phyloP scores from a whole-genome alignment of 2,329 filamentous ascomycete species.

The Colletotrichum sidae region DNA sequence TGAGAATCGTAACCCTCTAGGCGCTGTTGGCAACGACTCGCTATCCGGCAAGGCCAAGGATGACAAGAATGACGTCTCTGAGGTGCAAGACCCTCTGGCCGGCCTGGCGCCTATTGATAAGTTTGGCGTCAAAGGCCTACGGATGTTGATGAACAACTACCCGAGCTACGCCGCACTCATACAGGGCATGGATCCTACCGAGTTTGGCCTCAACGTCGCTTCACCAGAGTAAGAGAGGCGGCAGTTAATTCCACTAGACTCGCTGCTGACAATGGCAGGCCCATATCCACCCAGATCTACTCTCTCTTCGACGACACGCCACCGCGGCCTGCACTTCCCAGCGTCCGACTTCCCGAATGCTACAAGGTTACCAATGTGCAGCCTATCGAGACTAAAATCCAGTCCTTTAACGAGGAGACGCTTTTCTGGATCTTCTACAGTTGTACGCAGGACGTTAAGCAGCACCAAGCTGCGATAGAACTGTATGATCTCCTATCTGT shows the following conservation, averaged over 20 bases:
- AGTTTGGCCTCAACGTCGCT: slow-evolving; percentile 68
- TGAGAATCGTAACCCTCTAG: slow-evolving; percentile 55
- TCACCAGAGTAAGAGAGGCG: slow-evolving; percentile 64
- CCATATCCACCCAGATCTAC: slow-evolving; percentile 69
- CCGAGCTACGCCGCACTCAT: slow-evolving; percentile 72
- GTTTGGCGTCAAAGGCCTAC: slow-evolving; percentile 73
- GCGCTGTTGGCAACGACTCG: slow-evolving; percentile 60
- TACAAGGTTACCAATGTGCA: slow-evolving; percentile 76
- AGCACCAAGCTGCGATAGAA: slow-evolving; percentile 72
- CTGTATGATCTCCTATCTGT: slow-evolving; percentile 58
- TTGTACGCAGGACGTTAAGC: slow-evolving; percentile 71
- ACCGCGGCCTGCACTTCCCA: slow-evolving; percentile 67
- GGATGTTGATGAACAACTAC: slow-evolving; percentile 72
- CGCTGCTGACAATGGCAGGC: slow-evolving; percentile 49
- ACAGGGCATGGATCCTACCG: slow-evolving; percentile 68
- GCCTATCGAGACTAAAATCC: slow-evolving; percentile 73
- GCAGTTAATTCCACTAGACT: neutral
- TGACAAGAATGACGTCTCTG: slow-evolving; percentile 53
- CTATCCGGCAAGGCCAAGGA: slow-evolving; percentile 55
- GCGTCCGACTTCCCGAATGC: slow-evolving; percentile 72
- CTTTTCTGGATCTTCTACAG: slow-evolving; percentile 78
- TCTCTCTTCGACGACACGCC: slow-evolving; percentile 71
- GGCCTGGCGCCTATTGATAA: slow-evolving; percentile 73
- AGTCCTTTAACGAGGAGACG: slow-evolving; percentile 76
- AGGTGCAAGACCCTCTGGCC: slow-evolving; percentile 67